These are phyloP conservation scores for Lentinula lateritia DNA, from an alignment of 768 basidiomycete genomes.

Conservation along the genomic window DNA sequence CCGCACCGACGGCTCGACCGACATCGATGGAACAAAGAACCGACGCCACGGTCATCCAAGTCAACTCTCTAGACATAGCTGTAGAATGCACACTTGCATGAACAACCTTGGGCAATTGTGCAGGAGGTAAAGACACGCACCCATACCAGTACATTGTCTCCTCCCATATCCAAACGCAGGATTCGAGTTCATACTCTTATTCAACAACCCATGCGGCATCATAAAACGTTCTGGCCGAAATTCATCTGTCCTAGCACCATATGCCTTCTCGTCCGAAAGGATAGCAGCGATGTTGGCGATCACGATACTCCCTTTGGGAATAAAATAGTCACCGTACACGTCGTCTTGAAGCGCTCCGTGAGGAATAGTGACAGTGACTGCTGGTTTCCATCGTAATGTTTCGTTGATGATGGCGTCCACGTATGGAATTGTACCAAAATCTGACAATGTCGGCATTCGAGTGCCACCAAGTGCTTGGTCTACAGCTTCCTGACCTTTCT, in stretches of 20 bases:
- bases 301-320: constrained; percentile 9
- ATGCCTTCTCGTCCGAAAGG: constrained; percentile 13
- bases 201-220: not conserved
- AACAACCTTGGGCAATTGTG: too few species aligned
- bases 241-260: constrained; percentile 19
- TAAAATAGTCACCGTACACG: constrained; percentile 7
- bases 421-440: constrained; percentile 13
- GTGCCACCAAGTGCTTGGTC: constrained; percentile 15
- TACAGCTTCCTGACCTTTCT: constrained; percentile 18
- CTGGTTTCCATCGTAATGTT: constrained; percentile 12
- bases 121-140: not conserved
- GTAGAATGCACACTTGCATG: not conserved
- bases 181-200: not conserved
- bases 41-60: constrained; percentile 4
- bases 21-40: not conserved
- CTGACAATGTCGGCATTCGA: constrained; percentile 16
- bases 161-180: constrained; percentile 14
- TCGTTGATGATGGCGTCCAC: constrained; percentile 16
- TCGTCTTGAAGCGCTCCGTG: constrained; percentile 5
- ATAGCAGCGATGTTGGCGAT: constrained; percentile 6
- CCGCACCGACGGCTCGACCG: not conserved
- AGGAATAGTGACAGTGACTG: not conserved
- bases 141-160: constrained; percentile 6
- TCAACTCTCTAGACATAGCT: not conserved
- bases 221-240: constrained; percentile 26